Evolutionary conservation across 2,329 filamentous ascomycete genomes (phyloP).

Genomic region (Arthrobotrys sphaeroides): DNA sequence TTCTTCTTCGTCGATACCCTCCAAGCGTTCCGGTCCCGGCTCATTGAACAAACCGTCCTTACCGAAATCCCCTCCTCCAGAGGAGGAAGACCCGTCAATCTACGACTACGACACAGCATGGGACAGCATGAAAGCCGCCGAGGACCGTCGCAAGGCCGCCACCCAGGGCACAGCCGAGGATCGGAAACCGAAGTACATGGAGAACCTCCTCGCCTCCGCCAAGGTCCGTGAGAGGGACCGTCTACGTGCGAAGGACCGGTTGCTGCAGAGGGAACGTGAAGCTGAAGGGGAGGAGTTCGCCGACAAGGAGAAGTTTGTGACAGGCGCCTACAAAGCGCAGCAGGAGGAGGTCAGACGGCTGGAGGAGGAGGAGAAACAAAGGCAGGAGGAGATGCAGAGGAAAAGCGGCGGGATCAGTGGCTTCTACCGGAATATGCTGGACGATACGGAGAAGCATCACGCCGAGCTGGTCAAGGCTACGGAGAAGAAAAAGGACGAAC

Average conservation of each 20-base stretch:
- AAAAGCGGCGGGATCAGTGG: conserved; percentile 76
- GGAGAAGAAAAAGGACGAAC: conserved; percentile 65
- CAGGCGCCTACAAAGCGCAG: conserved; percentile 81
- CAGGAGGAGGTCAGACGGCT: conserved; percentile 76
- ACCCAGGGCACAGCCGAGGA: conserved; percentile 67
- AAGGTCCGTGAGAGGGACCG: conserved; percentile 80
- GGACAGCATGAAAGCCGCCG: conserved; percentile 73
- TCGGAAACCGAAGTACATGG: conserved; percentile 81
- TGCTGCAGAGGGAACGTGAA: conserved; percentile 78
- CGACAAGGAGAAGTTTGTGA: conserved; percentile 87
- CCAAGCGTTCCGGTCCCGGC: conserved; percentile 56
- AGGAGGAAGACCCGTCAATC: conserved; percentile 76
- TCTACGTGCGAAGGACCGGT: conserved; percentile 80
- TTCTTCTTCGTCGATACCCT: conserved; percentile 57
- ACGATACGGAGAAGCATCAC: conserved; percentile 75
- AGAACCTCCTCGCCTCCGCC: conserved; percentile 75
- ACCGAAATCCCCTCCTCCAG: conserved; percentile 68
- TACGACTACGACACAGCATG: conserved; percentile 89
- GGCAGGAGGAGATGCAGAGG: conserved; percentile 74
- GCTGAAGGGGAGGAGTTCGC: conserved; percentile 82
- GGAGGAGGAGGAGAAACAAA: conserved; percentile 75
- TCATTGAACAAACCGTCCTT: conserved; percentile 62
- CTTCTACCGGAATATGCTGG: conserved; percentile 79
- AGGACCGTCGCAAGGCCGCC: conserved; percentile 68
- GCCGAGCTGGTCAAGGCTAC: conserved; percentile 75